Conservation (phyloP, 768 basidiomycete genomes). For the Xerocomellus intermedius region DNA sequence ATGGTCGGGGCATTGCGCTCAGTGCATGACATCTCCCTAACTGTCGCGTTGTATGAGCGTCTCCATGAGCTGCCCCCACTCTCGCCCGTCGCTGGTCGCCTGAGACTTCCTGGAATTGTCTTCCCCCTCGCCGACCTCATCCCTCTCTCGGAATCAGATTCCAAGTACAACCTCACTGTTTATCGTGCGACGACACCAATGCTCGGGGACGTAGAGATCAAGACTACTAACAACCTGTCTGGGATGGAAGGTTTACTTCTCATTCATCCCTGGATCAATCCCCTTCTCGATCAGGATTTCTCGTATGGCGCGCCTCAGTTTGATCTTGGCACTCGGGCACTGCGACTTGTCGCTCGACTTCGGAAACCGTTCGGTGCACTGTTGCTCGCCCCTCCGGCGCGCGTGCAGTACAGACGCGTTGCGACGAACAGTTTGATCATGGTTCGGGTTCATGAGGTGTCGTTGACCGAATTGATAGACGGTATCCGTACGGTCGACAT, state of each 20-base stretch:
- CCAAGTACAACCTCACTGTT: neutral
- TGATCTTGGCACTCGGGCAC: neutral
- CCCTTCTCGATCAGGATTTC: constrained; percentile 4
- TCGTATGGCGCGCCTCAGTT: neutral
- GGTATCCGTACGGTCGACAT: neutral
- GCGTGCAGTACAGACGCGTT: constrained; percentile 9
- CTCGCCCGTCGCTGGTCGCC: neutral
- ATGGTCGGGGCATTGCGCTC: neutral
- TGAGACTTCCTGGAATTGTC: constrained; percentile 2
- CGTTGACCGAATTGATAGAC: neutral
- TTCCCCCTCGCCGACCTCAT: neutral
- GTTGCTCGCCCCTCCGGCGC: neutral
- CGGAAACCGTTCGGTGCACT: constrained; percentile 6
- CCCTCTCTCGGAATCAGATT: no score
- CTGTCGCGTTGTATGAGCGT: neutral
- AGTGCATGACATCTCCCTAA: constrained; percentile 24
- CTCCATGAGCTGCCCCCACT: neutral
- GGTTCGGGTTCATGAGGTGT: neutral
- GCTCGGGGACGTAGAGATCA: constrained; percentile 3
- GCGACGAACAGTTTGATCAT: constrained; percentile 11
- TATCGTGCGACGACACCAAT: neutral
- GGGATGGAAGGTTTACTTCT: neutral
- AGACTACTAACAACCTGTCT: constrained; percentile 1
- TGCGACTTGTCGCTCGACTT: constrained; percentile 1
- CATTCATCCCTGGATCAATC: constrained; percentile 16